A percentile compares a stretch with the other conserved stretches of the same genome.
These are phyloP conservation scores for Rosa chinensis DNA, from an alignment of 306 rosid species.

Conservation along the genomic window DNA sequence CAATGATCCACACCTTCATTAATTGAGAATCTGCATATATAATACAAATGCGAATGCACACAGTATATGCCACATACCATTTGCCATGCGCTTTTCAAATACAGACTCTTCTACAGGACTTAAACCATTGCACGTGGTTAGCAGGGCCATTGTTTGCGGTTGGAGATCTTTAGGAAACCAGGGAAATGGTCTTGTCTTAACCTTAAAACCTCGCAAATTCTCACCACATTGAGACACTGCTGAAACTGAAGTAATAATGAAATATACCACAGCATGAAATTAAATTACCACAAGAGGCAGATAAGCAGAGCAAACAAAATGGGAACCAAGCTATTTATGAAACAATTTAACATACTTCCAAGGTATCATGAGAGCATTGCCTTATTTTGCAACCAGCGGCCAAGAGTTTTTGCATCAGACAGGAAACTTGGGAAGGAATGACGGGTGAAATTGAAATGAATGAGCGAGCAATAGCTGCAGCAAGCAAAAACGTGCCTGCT, in stretches of 20 bases:
- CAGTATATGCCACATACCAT: slow-evolving; percentile 27
- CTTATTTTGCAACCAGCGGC: slow-evolving; percentile 36
- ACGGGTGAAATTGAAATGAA: slow-evolving; percentile 34
- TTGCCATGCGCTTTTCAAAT: slow-evolving; percentile 35
- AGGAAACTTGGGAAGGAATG: slow-evolving; percentile 30
- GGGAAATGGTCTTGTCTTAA: slow-evolving; percentile 36
- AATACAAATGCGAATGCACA: neutral
- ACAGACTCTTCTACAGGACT: slow-evolving; percentile 33
- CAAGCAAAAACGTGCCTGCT: slow-evolving; percentile 41
- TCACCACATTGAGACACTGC: slow-evolving; percentile 16
- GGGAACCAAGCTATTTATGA: neutral
- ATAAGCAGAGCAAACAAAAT: neutral
- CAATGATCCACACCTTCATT: neutral
- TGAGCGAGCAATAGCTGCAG: slow-evolving; percentile 40
- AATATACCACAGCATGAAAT: too few species aligned
- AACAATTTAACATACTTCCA: slow-evolving; percentile 20
- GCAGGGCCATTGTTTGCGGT: slow-evolving; percentile 37
- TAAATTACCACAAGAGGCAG: too few species aligned
- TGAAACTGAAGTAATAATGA: neutral
- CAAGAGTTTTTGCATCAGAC: slow-evolving; percentile 27
- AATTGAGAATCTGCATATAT: neutral
- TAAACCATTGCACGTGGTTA: slow-evolving; percentile 30
- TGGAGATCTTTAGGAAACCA: slow-evolving; percentile 42
- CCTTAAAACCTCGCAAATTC: slow-evolving; percentile 21
- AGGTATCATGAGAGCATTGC: slow-evolving; percentile 17